These are phyloP conservation scores for Thielaviopsis punctulata DNA, from an alignment of 2,329 filamentous ascomycete genomes.

Conservation along the genomic window DNA sequence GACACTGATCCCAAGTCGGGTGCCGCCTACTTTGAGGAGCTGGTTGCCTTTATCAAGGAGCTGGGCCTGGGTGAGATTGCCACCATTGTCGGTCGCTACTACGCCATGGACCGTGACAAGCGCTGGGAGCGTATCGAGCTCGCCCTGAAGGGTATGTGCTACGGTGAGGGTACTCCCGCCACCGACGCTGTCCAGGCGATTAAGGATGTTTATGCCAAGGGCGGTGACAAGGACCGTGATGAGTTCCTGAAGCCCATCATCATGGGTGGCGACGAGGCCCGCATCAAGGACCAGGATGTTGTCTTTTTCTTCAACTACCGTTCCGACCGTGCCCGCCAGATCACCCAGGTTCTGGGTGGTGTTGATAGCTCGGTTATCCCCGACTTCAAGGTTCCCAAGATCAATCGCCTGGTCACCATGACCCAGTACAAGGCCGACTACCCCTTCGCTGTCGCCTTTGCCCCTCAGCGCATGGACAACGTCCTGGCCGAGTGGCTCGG, in stretches of 20 bases:
- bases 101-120: slow-evolving; percentile 99
- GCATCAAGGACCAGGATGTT: slow-evolving; percentile 77
- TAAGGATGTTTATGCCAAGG: slow-evolving; percentile 71
- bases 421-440: slow-evolving; percentile 95
- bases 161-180: slow-evolving; percentile 73
- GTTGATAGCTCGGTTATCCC: slow-evolving; percentile 80
- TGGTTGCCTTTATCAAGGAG: slow-evolving; percentile 67
- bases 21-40: slow-evolving; percentile 69
- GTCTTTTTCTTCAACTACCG: slow-evolving; percentile 99
- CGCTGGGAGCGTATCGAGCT: slow-evolving; percentile 90
- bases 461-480: slow-evolving; percentile 90
- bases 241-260: slow-evolving; percentile 99
- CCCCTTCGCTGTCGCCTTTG: slow-evolving; percentile 80
- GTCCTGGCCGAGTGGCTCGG: slow-evolving; percentile 95
- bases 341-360: slow-evolving; percentile 84
- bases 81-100: slow-evolving; percentile 91
- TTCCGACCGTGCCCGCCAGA: slow-evolving; percentile 89
- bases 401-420: slow-evolving; percentile 79
- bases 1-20: slow-evolving; percentile 96
- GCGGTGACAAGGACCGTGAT: slow-evolving; percentile 54
- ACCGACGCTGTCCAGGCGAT: slow-evolving; percentile 74
- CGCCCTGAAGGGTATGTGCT: slow-evolving; percentile 70
- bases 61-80: slow-evolving; percentile 75
- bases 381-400: slow-evolving; percentile 86
- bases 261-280: slow-evolving; percentile 66